Percentiles rank a stretch among this genome's conserved stretches.
Evolutionary conservation across 148 eudicot species (phyloP).

Genomic region (Vaccinium corymbosum): DNA sequence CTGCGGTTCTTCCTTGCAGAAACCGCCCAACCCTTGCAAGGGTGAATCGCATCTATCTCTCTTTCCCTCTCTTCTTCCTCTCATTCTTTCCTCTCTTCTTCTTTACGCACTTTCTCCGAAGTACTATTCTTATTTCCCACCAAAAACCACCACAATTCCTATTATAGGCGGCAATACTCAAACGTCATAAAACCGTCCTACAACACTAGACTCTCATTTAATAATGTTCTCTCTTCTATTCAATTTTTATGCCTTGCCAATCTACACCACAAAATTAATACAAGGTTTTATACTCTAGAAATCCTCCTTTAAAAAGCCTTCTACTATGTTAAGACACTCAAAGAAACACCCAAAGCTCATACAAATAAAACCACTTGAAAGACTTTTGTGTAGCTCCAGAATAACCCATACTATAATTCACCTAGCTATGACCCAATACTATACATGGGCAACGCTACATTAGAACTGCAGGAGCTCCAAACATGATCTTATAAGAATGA

Average conservation of each 20-base stretch:
- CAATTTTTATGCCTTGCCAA: background rate
- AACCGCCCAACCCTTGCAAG: too few species aligned
- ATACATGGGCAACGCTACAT: background rate
- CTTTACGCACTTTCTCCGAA: too few species aligned
- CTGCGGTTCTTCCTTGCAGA: too few species aligned
- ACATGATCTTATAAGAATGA: background rate
- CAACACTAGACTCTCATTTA: background rate
- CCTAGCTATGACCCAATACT: background rate
- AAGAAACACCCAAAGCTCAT: background rate
- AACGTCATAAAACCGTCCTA: too few species aligned
- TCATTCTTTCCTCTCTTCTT: too few species aligned
- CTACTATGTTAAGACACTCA: background rate
- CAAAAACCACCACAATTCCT: too few species aligned
- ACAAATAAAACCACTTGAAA: background rate
- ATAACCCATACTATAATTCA: background rate
- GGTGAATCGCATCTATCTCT: too few species aligned
- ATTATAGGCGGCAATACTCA: too few species aligned
- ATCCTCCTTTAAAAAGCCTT: background rate
- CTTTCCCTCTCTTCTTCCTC: too few species aligned
- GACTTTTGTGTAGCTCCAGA: background rate
- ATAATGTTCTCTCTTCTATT: background rate
- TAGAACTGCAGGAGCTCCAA: background rate
- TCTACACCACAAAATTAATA: background rate
- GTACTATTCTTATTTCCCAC: too few species aligned
- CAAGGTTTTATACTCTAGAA: background rate